A percentile compares a stretch with the other conserved stretches of the same genome.
Conservation (phyloP, 805 yeast species). For the Vanderwaltozyma yarrowii region DNA sequence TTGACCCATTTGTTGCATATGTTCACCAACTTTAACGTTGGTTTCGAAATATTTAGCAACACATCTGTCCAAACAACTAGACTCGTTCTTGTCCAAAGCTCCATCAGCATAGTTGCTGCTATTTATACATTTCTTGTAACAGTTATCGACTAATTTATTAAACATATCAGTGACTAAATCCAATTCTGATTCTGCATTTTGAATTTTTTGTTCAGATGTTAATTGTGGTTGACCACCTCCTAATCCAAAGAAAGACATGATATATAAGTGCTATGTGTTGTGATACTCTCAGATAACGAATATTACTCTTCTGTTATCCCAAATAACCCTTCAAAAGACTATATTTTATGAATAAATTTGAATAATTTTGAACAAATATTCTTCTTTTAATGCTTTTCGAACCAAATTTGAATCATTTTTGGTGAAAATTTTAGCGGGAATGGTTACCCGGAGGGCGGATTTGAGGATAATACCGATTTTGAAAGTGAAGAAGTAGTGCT, state of each 20-base stretch:
- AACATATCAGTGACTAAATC: conserved; percentile 98
- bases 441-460: too few species aligned
- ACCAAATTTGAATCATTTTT: too few species aligned
- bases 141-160: conserved; percentile 80
- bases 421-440: too few species aligned
- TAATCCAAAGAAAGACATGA: conserved; percentile 65
- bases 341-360: too few species aligned
- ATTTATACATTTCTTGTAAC: conserved; percentile 75
- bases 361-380: too few species aligned
- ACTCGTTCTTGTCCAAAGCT: conserved; percentile 68
- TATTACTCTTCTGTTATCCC: too few species aligned
- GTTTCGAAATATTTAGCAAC: conserved; percentile 92
- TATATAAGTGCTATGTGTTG: too few species aligned
- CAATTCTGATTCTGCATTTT: conserved; percentile 93
- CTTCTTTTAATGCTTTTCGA: too few species aligned
- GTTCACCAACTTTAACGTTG: conserved; percentile 88
- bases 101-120: conserved; percentile 54
- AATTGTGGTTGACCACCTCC: conserved; percentile 74
- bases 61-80: conserved; percentile 88
- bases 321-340: too few species aligned
- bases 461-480: too few species aligned
- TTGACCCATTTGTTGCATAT: conserved; percentile 44
- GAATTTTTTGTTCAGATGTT: conserved; percentile 63
- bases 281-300: too few species aligned
- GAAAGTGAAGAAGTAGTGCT: too few species aligned